Base-by-base conservation (phyloP, 257 asterid genomes). In the Oldenlandia corymbosa region DNA sequence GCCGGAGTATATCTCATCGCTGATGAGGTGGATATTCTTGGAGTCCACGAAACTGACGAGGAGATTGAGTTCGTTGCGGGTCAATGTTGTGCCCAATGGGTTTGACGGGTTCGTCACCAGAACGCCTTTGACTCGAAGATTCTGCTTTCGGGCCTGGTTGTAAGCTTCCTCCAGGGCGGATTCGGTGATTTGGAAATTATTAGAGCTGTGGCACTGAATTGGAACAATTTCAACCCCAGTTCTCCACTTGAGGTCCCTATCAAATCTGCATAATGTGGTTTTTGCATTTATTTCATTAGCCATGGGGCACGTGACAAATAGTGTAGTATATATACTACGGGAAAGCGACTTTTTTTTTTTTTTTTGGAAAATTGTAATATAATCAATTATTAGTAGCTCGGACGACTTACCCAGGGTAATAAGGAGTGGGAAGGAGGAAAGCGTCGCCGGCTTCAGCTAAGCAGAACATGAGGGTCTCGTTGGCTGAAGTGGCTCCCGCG, bases 221-320 rank as follows among this genome's bases (percentile, higher is more conserved):
- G 97, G 94, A 4, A 90, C 88, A 5, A 90, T 90, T 71, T 90
- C 92, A 0, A 76, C 88, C 13, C 85, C 92, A 18, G 97, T 87
- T 72, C 97, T 76, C 97, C 97, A 90, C 55, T 90, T 90, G 2
- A 90, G 79, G 78, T 90, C 97, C 71, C 97, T 83, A 60, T 90
- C 97, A 50, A 90, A 90, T 31, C 97, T 89, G 91, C 81, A 84
- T 68, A 62, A 69, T 18, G 14, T 17, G 17, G 39, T n/a, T n/a
- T n/a, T 4, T n/a, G 16, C 18, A 45, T 16, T 16, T 24, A 7
- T 28, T 26, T 42, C 18, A 41, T 45, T 41, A 41, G 66, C 11
- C 37, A 3, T 39, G 41, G 27, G 66, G 12, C 37, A 41, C 39
- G 26, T 42, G 37, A 37, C 45, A 1, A 10, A 1, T 10, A 4